Evolutionary conservation across 2,329 filamentous ascomycete species (phyloP).

Genomic region (Knoxdaviesia proteae): DNA sequence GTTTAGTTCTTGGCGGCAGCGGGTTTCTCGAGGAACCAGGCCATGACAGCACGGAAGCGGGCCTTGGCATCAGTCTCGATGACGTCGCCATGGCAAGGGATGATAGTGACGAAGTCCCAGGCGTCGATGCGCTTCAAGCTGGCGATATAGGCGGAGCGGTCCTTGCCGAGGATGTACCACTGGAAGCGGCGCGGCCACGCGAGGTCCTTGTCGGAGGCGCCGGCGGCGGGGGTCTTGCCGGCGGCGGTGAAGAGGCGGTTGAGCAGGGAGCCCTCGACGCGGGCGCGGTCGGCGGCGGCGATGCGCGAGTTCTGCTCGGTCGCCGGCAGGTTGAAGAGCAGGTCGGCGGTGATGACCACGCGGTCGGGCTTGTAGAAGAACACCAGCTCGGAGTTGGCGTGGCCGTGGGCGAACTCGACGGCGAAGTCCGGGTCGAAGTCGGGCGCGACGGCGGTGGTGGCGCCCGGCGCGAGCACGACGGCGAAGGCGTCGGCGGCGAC

Average conservation of each 20-base stretch:
- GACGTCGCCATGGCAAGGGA: constrained; percentile 87
- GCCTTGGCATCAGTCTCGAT: constrained; percentile 56
- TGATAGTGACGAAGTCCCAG: constrained; percentile 72
- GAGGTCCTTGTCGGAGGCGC: constrained; percentile 26
- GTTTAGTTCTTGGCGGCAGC: constrained; percentile 1
- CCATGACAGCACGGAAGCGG: constrained; percentile 57
- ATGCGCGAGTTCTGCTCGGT: constrained; percentile 61
- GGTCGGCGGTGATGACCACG: constrained; percentile 71
- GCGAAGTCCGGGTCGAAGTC: constrained; percentile 75
- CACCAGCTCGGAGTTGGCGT: constrained; percentile 73
- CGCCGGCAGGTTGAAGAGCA: constrained; percentile 80
- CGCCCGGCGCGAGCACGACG: constrained; percentile 43
- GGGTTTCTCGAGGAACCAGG: constrained; percentile 46
- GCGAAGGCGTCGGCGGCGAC: constrained; percentile 36
- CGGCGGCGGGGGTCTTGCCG: constrained; percentile 25
- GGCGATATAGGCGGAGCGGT: constrained; percentile 48
- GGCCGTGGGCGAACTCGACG: constrained; percentile 59
- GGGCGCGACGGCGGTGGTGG: constrained; percentile 31
- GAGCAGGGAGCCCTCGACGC: constrained; percentile 16
- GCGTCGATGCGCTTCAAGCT: constrained; percentile 46
- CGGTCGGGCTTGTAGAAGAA: constrained; percentile 63
- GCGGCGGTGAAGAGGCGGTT: constrained; percentile 27
- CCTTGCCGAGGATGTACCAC: constrained; percentile 40
- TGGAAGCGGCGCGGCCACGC: constrained; percentile 59
- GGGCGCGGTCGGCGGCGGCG: constrained; percentile 21